Conservation (phyloP, 495 filamentous ascomycete genomes). For the Lasiosphaeria hispida region DNA sequence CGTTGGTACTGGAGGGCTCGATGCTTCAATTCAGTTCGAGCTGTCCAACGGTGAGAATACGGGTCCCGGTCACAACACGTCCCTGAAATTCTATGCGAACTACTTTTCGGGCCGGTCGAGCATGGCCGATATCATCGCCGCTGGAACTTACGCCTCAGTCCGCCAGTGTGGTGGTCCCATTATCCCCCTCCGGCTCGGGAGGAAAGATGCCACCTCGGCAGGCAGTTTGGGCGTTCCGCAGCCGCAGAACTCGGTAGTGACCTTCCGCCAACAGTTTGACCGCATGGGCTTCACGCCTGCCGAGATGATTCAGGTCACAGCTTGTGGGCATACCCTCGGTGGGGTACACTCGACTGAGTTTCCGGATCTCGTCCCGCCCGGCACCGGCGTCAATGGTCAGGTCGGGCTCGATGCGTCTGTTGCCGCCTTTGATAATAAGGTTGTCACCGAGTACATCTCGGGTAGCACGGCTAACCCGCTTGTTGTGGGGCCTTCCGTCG, state of each 20-base stretch:
- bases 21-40: constrained; percentile 61
- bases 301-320: constrained; percentile 60
- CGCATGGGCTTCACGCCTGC: constrained; percentile 55
- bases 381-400: constrained; percentile 44
- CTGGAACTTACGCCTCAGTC: constrained; percentile 56
- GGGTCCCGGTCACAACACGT: constrained; percentile 56
- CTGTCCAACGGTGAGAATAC: constrained; percentile 55
- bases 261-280: constrained; percentile 53
- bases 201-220: constrained; percentile 51
- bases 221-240: constrained; percentile 56
- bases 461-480: constrained; percentile 53
- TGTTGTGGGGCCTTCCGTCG: constrained; percentile 46
- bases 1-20: constrained; percentile 52
- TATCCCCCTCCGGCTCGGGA: constrained; percentile 53
- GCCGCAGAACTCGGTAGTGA: constrained; percentile 52
- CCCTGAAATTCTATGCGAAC: constrained; percentile 52
- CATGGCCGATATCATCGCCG: constrained; percentile 58
- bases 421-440: constrained; percentile 52
- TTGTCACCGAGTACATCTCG: constrained; percentile 55
- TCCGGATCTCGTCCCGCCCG: constrained; percentile 49
- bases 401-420: constrained; percentile 44
- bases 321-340: constrained; percentile 62
- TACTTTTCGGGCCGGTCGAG: constrained; percentile 52
- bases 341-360: constrained; percentile 58
- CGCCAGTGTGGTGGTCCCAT: constrained; percentile 58